A percentile compares a stretch with the other conserved stretches of the same genome.
Conservation (phyloP, 1,139 yeast species). For the Scheffersomyces titani region DNA sequence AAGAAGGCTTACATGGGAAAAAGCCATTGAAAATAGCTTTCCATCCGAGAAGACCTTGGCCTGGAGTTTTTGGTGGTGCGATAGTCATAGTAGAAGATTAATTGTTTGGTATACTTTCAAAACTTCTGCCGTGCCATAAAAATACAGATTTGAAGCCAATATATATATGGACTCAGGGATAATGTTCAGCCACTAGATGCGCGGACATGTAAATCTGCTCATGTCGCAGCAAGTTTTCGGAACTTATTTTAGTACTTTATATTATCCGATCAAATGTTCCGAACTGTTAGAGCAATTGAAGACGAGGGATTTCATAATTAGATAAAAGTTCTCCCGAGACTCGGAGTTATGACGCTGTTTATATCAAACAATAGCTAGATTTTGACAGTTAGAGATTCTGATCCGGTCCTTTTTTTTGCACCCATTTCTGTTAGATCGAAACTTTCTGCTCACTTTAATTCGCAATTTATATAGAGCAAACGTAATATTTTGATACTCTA, state of each 20-base stretch:
- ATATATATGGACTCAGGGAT: background rate
- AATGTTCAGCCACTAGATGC: background rate
- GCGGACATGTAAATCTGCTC: background rate
- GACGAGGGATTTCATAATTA: background rate
- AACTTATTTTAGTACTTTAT: too few species aligned
- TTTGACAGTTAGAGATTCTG: background rate
- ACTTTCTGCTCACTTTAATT: background rate
- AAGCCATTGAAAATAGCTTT: constrained; percentile 1
- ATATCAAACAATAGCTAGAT: background rate
- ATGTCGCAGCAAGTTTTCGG: background rate
- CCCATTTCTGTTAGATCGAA: background rate
- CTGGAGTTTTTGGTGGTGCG: background rate
- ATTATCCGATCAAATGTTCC: background rate
- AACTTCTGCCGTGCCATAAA: background rate
- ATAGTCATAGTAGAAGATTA: background rate
- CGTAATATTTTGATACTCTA: background rate
- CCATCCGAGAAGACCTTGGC: background rate
- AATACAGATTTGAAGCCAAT: background rate
- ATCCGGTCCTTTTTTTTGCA: background rate
- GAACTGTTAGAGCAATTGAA: background rate
- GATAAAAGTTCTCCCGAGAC: background rate
- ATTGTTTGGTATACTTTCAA: background rate
- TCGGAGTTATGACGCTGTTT: background rate
- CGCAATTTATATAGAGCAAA: background rate
- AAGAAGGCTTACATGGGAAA: constrained; percentile 4